phyloP scores from a whole-genome alignment of 2,329 filamentous ascomycete genomes.

The Colletotrichum higginsianum region DNA sequence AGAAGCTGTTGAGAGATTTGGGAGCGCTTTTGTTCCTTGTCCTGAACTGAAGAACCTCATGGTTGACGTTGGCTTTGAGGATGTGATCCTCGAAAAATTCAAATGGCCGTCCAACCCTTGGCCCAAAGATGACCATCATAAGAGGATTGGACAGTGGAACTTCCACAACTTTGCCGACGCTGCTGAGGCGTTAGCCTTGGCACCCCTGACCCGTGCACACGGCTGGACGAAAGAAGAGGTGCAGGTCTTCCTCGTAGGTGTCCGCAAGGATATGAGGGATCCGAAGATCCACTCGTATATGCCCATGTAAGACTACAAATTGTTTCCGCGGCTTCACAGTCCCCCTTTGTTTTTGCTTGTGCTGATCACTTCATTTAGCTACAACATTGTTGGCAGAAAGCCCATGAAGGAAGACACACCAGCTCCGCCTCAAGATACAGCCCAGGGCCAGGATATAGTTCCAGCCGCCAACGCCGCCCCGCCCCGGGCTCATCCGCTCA shows the following conservation, averaged over 20 bases:
- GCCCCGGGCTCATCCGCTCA: neutral
- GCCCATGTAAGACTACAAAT: slow-evolving; percentile 42
- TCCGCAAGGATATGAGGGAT: slow-evolving; percentile 45
- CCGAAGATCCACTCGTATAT: slow-evolving; percentile 45
- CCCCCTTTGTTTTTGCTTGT: neutral
- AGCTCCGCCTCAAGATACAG: neutral
- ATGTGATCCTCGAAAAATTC: slow-evolving; percentile 48
- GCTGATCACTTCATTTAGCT: neutral
- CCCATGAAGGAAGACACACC: neutral
- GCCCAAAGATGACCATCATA: slow-evolving; percentile 48
- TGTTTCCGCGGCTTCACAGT: too few species aligned
- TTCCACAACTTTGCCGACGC: slow-evolving; percentile 49
- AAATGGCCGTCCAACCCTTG: slow-evolving; percentile 47
- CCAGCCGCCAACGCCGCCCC: neutral
- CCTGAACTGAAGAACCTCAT: slow-evolving; percentile 44
- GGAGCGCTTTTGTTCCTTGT: neutral
- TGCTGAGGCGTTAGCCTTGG: slow-evolving; percentile 52
- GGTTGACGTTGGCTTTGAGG: slow-evolving; percentile 50
- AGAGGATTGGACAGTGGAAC: slow-evolving; percentile 51
- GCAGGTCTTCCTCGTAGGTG: slow-evolving; percentile 42
- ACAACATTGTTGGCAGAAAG: neutral
- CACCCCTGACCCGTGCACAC: slow-evolving; percentile 53
- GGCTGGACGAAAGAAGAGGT: slow-evolving; percentile 52
- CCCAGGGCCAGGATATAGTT: neutral
- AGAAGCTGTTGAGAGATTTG: neutral